Evolutionary conservation across 2,329 filamentous ascomycete genomes (phyloP), one percentile per base, ranked within the genome.

Genomic region (Aspergillus sp.): DNA sequence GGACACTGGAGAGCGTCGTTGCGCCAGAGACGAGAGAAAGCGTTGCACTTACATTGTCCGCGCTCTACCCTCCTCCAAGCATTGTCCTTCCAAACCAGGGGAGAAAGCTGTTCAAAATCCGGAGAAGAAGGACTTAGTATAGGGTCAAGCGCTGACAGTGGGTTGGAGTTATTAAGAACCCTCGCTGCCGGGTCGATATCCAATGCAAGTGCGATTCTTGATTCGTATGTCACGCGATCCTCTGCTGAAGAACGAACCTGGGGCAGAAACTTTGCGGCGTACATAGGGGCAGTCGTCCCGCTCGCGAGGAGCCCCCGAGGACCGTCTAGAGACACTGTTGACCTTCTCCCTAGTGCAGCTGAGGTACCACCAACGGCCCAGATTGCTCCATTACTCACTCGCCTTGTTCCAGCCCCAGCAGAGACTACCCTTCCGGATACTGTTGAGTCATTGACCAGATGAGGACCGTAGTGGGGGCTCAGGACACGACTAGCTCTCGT

Each of bases 341-440:
- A 66, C 30, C 74, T 72, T 48, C 70, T 79, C 17, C 82, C 79
- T 28, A 80, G 80, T 7, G 81, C 79, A n/a, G 86, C 85, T 54
- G 86, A 84, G 9, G 86, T 72, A n/a, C 91, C 90, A 28, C 91
- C 91, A 11, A 95, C 87, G 19, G 87, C 86, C 92, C 91, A 96
- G 19, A 94, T 83, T 9, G 88, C 84, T 3, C 90, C 89, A 64
- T 83, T 79, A 73, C 90, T 93, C 63, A 87, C 80, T 71, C 88
- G 82, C 59, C 83, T 71, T 7, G 71, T 47, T 51, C 64, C 62
- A 22, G 61, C 57, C 57, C 25, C 55, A n/a, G 47, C 54, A 9
- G 38, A 22, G 19, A 45, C 47, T 28, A 52, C 19, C 11, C 60
- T 56, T 51, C 63, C 60, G 23, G 67, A 45, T 30, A 69, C 50